Base-by-base conservation (phyloP, 2,329 filamentous ascomycete species). In the Periconia digitata region DNA sequence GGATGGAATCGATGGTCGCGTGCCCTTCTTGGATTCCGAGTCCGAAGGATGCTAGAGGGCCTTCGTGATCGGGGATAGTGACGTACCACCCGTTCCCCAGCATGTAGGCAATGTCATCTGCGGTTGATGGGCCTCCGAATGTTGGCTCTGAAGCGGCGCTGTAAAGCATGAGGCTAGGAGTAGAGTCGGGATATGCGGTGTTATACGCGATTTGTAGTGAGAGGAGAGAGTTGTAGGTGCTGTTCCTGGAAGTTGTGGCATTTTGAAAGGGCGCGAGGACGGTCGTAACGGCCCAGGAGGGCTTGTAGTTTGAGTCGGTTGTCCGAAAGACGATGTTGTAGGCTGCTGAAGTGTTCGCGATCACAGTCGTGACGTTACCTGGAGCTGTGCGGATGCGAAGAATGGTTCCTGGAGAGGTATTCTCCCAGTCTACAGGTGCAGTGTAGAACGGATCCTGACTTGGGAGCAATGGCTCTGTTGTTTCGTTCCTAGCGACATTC, bases 1-100 rank as follows among this genome's bases (percentile, higher is more conserved):
- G 59, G 39, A 67, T 47, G 6, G 52, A 54, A 44, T 66, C 62
- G 8, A 67, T 51, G 15, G 57, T 62, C 29, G 58, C 61, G 20
- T 64, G 51, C 5, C 62, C 64, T 24, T 53, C 49, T 17, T 53
- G 46, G 6, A 59, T 34, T 8, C 64, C 63, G 7, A 55, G 44
- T 8, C 53, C 53, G 29, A 64, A 65, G 1, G 56, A 49, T 13
- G 60, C 60, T 20, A 53, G 32, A 4, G 56, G 58, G 6, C 61
- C 62, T 50, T 66, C 61, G 38, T 56, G 60, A 38, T 66, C 64
- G 15, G 64, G 51, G 1, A 51, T 47, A 6, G 47, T 52, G 29
- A 67, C 56, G 36, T 55, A 51, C 51, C 56, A 62, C 4, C 60
- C 59, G 20, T 56, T 39, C 2, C 54, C 43, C 1, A 66, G 56